Percentiles rank a stretch among this genome's conserved stretches.
These are phyloP conservation scores for Orbilia oligospora DNA, from an alignment of 2,329 filamentous ascomycete genomes.

Conservation along the genomic window DNA sequence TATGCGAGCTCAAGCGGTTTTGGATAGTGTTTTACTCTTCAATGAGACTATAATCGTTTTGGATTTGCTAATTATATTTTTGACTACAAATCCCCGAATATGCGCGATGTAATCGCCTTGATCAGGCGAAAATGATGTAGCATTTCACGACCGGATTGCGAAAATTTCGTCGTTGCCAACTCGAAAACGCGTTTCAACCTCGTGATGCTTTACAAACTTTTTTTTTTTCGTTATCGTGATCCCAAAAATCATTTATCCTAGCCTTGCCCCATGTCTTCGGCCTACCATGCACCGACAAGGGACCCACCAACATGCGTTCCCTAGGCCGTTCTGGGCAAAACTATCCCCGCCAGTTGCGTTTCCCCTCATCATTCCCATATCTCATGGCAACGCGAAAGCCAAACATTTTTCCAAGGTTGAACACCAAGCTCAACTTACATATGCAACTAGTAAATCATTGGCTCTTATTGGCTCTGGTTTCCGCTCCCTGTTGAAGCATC, in stretches of 20 bases:
- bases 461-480: slow-evolving; percentile 26
- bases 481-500: slow-evolving; percentile 18
- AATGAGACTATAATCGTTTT: neutral
- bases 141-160: neutral
- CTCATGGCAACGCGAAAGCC: slow-evolving; percentile 10
- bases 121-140: slow-evolving; percentile 1
- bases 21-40: neutral
- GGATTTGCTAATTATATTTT: neutral
- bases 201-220: slow-evolving; percentile 19
- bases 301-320: slow-evolving; percentile 4
- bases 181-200: slow-evolving; percentile 19
- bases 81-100: neutral
- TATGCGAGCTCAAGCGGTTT: slow-evolving; percentile 27
- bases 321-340: slow-evolving; percentile 34
- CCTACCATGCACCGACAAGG: slow-evolving; percentile 43
- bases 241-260: slow-evolving; percentile 22
- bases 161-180: neutral
- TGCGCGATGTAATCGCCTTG: neutral
- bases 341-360: slow-evolving; percentile 30
- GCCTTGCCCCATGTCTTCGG: slow-evolving; percentile 21
- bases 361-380: neutral
- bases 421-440: slow-evolving; percentile 26
- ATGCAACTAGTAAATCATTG: slow-evolving; percentile 4
- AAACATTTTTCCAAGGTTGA: slow-evolving; percentile 9
- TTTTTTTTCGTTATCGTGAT: slow-evolving; percentile 23